Conservation (phyloP, 164 flowering plant genomes). For the Tetrastigma voinierianum region DNA sequence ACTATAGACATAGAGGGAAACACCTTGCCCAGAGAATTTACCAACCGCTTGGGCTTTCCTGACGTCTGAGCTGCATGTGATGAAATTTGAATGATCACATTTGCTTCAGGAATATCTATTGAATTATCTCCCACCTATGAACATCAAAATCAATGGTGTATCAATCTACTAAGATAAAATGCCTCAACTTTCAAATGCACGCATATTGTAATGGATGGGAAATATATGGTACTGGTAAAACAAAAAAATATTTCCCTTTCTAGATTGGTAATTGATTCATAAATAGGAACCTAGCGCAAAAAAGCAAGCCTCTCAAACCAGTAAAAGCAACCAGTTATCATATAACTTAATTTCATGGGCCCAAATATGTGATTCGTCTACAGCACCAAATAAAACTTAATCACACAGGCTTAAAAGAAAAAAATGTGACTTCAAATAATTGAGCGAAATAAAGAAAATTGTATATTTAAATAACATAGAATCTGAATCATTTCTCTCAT, state of each 20-base stretch:
- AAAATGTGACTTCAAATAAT: neutral
- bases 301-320: neutral
- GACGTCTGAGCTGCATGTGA: slow-evolving; percentile 99
- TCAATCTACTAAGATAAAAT: neutral
- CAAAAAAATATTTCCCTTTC: neutral
- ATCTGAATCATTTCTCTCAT: too few relatives aligned
- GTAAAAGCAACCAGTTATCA: neutral
- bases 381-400: neutral
- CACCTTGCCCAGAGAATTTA: slow-evolving; percentile 98
- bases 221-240: too few relatives aligned
- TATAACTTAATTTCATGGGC: neutral
- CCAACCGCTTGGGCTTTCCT: slow-evolving; percentile 98
- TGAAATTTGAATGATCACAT: slow-evolving; percentile 97
- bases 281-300: neutral
- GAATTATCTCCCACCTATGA: slow-evolving; percentile 97
- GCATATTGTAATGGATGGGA: neutral
- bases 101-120: slow-evolving; percentile 99
- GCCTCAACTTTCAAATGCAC: neutral
- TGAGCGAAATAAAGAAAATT: neutral
- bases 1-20: too few relatives aligned
- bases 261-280: neutral
- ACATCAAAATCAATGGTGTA: slow-evolving; percentile 3
- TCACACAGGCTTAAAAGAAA: too few relatives aligned
- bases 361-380: neutral
- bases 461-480: too few relatives aligned